Evolutionary conservation across 495 filamentous ascomycete genomes (phyloP).

Genomic region (Aspergillus hancockii): DNA sequence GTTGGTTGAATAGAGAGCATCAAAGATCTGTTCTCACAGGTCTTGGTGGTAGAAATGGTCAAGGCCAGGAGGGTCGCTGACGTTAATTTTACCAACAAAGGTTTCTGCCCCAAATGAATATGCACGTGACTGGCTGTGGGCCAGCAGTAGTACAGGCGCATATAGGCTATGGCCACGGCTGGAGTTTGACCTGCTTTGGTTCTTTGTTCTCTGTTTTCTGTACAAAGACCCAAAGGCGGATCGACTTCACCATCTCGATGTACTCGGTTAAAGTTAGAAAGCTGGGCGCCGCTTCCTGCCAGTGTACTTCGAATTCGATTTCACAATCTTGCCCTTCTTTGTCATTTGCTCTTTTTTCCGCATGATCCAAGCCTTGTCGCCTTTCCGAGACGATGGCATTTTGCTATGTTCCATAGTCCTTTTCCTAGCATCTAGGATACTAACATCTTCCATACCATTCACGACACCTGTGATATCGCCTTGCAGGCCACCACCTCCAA

Average conservation of each 20-base stretch:
- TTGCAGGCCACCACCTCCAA: conserved; percentile 73
- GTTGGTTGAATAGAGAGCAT: background rate
- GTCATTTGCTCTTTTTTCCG: conserved; percentile 96
- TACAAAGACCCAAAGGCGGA: conserved; percentile 3
- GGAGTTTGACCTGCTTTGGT: background rate
- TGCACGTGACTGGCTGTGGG: background rate
- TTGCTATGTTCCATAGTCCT: conserved; percentile 45
- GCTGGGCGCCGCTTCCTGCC: conserved; percentile 75
- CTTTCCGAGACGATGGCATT: conserved; percentile 62
- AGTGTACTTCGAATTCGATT: conserved; percentile 86
- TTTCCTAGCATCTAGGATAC: conserved; percentile 71
- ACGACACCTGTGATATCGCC: conserved; percentile 87
- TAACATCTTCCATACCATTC: conserved; percentile 82
- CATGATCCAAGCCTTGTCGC: conserved; percentile 86
- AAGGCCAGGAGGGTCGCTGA: background rate
- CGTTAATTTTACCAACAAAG: background rate
- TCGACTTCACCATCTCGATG: background rate
- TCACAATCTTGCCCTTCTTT: conserved; percentile 90
- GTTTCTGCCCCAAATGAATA: background rate
- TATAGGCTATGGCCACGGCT: background rate
- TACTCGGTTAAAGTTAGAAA: conserved; percentile 39
- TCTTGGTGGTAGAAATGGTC: background rate
- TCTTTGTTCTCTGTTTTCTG: background rate
- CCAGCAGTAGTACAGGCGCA: background rate
- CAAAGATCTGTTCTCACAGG: background rate